Evolutionary conservation across 2,329 filamentous ascomycete genomes (phyloP).

Genomic region (Trichoderma cornu-damae): DNA sequence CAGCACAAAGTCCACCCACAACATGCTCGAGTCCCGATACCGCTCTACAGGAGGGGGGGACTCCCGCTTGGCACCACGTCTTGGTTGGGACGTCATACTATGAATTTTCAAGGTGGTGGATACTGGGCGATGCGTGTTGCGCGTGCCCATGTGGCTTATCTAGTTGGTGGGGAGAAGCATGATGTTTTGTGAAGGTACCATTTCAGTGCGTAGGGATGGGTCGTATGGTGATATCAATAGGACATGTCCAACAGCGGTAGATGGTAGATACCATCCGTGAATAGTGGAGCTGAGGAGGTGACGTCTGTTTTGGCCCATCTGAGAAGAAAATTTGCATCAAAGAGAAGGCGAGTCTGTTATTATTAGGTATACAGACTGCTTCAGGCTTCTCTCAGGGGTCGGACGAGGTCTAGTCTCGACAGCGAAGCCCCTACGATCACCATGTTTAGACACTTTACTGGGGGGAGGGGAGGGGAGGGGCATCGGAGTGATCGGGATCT

Average conservation of each 20-base stretch:
- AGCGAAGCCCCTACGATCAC: neutral
- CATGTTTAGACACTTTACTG: neutral
- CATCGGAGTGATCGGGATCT: neutral
- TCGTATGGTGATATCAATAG: conserved; percentile 16
- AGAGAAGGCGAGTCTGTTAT: neutral
- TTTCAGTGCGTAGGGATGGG: conserved; percentile 6
- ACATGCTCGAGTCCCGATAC: neutral
- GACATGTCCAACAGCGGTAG: neutral
- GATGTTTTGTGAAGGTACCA: neutral
- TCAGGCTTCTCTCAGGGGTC: neutral
- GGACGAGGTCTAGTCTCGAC: neutral
- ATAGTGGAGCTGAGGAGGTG: neutral
- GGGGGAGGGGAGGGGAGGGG: neutral
- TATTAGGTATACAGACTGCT: neutral
- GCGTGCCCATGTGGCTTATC: conserved; percentile 23
- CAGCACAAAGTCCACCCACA: conserved; percentile 21
- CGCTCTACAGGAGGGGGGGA: neutral
- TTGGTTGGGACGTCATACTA: neutral
- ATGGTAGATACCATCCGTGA: neutral
- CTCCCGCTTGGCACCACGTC: neutral
- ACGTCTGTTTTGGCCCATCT: neutral
- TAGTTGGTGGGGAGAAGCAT: conserved; percentile 21
- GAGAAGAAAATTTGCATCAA: neutral
- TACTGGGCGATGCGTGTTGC: conserved; percentile 22
- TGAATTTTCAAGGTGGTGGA: neutral